Evolutionary conservation across 331 rosid genomes (phyloP).

Genomic region (Quercus phellos): DNA sequence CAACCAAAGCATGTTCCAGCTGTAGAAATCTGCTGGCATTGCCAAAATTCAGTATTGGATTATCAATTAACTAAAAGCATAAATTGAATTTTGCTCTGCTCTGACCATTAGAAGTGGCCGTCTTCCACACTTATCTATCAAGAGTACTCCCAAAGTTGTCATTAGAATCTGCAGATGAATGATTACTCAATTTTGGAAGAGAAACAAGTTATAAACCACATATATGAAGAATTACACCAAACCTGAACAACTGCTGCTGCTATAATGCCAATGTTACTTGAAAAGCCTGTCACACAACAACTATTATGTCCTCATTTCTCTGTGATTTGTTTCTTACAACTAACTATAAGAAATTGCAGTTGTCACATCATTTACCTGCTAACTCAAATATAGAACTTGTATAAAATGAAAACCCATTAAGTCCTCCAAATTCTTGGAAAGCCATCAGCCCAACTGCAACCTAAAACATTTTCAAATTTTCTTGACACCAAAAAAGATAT

Average conservation of each 20-base stretch:
- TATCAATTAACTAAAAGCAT: not conserved
- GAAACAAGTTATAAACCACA: not conserved
- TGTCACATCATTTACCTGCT: conserved; percentile 45
- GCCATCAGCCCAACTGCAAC: conserved; percentile 87
- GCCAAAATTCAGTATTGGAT: conserved; percentile 17
- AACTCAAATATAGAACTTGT: conserved; percentile 68
- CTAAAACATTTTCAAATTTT: conserved; percentile 27
- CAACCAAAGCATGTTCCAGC: conserved; percentile 83
- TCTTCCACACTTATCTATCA: conserved; percentile 76
- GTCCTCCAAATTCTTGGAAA: conserved; percentile 83
- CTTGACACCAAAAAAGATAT: not conserved
- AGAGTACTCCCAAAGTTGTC: conserved; percentile 58
- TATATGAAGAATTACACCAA: not conserved
- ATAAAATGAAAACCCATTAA: conserved; percentile 68
- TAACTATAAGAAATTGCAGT: conserved; percentile 8
- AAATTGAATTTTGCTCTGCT: not conserved
- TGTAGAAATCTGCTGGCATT: conserved; percentile 49
- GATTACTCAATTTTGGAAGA: not conserved
- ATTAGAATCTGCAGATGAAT: conserved; percentile 47
- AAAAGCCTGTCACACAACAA: conserved; percentile 54
- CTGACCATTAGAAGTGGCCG: conserved; percentile 78
- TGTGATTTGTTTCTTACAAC: not conserved
- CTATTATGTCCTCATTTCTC: not conserved
- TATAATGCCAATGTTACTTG: conserved; percentile 65
- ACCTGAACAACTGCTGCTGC: conserved; percentile 83